Evolutionary conservation across 2,329 filamentous ascomycete genomes (phyloP).

Genomic region (Dothistroma pini): DNA sequence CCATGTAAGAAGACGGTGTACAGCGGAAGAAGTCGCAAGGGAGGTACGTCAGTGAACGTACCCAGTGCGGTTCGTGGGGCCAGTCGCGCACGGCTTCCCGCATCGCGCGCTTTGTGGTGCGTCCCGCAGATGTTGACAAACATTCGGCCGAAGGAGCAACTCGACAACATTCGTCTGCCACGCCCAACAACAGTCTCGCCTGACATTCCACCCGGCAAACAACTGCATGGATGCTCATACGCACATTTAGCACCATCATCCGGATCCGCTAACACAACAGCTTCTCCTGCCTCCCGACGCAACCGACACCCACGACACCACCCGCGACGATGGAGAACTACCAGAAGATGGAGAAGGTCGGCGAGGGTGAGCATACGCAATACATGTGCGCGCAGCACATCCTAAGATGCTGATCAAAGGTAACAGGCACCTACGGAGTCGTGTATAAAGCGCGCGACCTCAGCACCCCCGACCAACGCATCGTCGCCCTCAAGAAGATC

Average conservation of each 20-base stretch:
- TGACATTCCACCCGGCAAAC: background rate
- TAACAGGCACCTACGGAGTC: conserved; percentile 87
- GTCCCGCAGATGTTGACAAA: background rate
- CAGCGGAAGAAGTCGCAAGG: background rate
- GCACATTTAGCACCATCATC: conserved; percentile 4
- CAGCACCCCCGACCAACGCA: conserved; percentile 68
- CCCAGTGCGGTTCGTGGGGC: too few relatives aligned
- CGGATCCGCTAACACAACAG: background rate
- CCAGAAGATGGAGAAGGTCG: conserved; percentile 94
- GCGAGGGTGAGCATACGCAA: conserved; percentile 65
- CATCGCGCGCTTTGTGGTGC: background rate
- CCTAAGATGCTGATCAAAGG: background rate
- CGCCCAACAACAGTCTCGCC: background rate
- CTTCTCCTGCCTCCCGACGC: background rate
- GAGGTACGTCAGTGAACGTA: background rate
- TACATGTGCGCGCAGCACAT: background rate
- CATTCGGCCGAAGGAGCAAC: conserved; percentile 1
- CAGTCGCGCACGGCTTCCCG: background rate
- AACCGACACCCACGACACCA: too few relatives aligned
- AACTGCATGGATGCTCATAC: conserved; percentile 5
- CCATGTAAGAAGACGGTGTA: background rate
- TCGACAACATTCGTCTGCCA: background rate
- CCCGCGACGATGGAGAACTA: conserved; percentile 55
- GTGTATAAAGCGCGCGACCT: conserved; percentile 93
- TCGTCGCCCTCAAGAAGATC: conserved; percentile 93